Conservation (phyloP, 345 rosid species). For the Rubroshorea leprosula region DNA sequence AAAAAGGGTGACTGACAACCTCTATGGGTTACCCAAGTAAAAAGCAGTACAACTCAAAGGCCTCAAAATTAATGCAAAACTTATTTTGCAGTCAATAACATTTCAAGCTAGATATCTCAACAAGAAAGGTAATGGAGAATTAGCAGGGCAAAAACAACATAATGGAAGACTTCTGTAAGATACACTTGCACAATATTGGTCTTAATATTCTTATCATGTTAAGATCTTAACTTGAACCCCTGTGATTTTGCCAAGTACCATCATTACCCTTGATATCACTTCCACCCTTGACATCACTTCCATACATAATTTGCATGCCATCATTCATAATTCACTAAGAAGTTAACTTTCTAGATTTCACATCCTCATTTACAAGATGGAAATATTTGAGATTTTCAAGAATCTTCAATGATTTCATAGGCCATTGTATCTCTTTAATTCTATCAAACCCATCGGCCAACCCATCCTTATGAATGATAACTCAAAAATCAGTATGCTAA, state of each 20-base stretch:
- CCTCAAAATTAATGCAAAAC: neutral
- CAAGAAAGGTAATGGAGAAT: neutral
- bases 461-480: neutral
- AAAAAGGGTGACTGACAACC: neutral
- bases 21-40: too few species aligned
- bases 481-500: neutral
- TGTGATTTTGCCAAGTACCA: too few species aligned
- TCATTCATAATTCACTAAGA: neutral
- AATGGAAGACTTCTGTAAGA: neutral
- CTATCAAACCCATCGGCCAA: neutral
- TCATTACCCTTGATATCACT: too few species aligned
- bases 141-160: too few species aligned
- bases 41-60: neutral
- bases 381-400: neutral
- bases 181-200: neutral
- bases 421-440: neutral
- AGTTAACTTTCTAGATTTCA: neutral
- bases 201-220: neutral
- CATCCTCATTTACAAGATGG: neutral
- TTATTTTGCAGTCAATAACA: neutral
- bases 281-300: neutral
- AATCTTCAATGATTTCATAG: neutral
- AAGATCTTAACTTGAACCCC: neutral
- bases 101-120: neutral
- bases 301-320: neutral